phyloP scores from a whole-genome alignment of 345 rosid species.

The Combretum micranthum region DNA sequence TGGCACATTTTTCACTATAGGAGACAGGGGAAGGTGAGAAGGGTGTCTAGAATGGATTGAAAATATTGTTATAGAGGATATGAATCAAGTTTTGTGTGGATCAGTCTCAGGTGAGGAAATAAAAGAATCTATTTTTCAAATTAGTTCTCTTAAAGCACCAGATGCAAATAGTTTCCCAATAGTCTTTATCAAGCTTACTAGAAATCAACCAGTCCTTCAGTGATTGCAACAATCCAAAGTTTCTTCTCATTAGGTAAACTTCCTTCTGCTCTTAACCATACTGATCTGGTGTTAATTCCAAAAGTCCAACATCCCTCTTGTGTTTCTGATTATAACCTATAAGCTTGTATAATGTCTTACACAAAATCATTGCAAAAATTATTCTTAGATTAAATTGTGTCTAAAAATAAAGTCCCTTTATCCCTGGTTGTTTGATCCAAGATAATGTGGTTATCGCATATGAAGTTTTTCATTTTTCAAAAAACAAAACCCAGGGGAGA shows the following conservation, averaged over 20 bases:
- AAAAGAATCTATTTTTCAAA: neutral
- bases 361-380: neutral
- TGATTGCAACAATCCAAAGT: neutral
- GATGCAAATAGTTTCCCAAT: neutral
- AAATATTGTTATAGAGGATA: neutral
- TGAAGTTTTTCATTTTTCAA: neutral
- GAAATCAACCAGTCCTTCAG: neutral
- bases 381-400: neutral
- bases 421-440: neutral
- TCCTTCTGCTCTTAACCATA: neutral
- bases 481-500: neutral
- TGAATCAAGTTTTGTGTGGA: neutral
- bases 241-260: neutral
- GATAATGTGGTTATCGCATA: neutral
- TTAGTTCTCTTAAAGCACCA: neutral
- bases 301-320: neutral
- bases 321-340: neutral
- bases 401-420: neutral
- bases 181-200: neutral
- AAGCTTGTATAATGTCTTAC: neutral
- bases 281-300: neutral
- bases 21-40: too few species aligned
- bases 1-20: too few species aligned
- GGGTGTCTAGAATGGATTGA: too few species aligned
- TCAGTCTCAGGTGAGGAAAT: neutral